Percentiles rank a stretch among this genome's conserved stretches.
phyloP scores from a whole-genome alignment of 768 basidiomycete genomes.

The Termitomyces titanicus region DNA sequence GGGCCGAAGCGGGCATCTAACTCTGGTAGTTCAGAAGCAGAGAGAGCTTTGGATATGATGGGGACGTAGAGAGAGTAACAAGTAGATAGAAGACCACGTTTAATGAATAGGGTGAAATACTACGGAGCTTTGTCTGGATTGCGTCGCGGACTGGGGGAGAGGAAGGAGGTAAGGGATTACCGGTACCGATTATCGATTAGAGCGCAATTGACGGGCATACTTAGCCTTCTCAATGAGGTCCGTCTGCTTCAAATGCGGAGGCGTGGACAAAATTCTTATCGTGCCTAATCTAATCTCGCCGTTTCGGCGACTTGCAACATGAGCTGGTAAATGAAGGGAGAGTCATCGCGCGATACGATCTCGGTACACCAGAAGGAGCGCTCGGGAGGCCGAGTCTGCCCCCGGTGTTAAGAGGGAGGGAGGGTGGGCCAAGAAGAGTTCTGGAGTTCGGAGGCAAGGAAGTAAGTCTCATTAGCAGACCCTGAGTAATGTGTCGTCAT shows the following conservation, averaged over 20 bases:
- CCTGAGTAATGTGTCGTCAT: background rate
- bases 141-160: too few relatives aligned
- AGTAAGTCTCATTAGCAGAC: too few relatives aligned
- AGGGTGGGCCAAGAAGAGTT: too few relatives aligned
- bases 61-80: slow-evolving; percentile 78
- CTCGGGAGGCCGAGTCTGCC: too few relatives aligned
- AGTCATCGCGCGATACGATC: too few relatives aligned
- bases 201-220: slow-evolving; percentile 74
- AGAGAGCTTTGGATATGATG: slow-evolving; percentile 59
- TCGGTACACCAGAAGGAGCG: too few relatives aligned
- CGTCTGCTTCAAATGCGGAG: slow-evolving; percentile 41
- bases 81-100: slow-evolving; percentile 90
- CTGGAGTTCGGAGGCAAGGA: too few relatives aligned
- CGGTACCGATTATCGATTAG: slow-evolving; percentile 97
- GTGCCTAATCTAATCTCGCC: background rate
- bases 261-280: slow-evolving; percentile 8
- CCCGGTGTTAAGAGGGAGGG: too few relatives aligned
- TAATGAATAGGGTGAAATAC: slow-evolving; percentile 95
- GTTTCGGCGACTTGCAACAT: background rate
- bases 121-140: too few relatives aligned
- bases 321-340: too few relatives aligned
- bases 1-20: slow-evolving; percentile 69
- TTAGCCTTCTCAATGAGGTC: slow-evolving; percentile 67
- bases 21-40: slow-evolving; percentile 28
- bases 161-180: slow-evolving; percentile 39